Evolutionary conservation across 139 green algal genomes (phyloP).

Genomic region (Volvox reticuliferus): DNA sequence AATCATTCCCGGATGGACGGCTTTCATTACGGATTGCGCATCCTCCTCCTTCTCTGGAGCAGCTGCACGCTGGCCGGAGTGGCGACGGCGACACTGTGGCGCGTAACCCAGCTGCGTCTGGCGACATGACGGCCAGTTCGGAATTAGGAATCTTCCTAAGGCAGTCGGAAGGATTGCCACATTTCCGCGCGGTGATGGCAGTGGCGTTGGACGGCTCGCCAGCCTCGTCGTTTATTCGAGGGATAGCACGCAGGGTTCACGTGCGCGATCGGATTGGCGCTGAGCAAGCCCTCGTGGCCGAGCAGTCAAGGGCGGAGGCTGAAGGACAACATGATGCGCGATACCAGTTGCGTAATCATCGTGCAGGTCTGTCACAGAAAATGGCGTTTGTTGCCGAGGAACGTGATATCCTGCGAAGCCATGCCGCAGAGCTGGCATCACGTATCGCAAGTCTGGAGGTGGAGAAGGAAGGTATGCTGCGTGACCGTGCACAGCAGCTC

Average conservation of each 20-base stretch:
- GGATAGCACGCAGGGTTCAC: too few relatives aligned
- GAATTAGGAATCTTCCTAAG: too few relatives aligned
- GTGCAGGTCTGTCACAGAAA: background rate
- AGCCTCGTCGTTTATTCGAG: too few relatives aligned
- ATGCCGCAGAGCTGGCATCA: background rate
- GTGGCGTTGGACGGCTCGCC: too few relatives aligned
- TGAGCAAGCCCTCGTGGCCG: too few relatives aligned
- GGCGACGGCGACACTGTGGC: background rate
- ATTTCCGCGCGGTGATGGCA: too few relatives aligned
- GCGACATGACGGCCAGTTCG: background rate
- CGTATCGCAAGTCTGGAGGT: background rate
- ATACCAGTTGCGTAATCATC: background rate
- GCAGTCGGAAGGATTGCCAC: too few relatives aligned
- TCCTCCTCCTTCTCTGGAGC: background rate
- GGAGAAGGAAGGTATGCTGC: background rate
- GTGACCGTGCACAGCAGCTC: background rate
- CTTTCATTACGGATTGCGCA: slow-evolving; percentile 15
- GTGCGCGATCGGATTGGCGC: too few relatives aligned
- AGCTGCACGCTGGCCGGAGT: slow-evolving; percentile 1
- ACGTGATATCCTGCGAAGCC: background rate
- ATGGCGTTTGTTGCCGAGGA: background rate
- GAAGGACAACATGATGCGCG: background rate
- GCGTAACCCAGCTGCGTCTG: background rate
- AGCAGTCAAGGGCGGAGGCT: too few relatives aligned
- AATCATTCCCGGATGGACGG: background rate